Evolutionary conservation across 192 early-diverging fungal species (phyloP), one percentile per base, ranked within the genome.

Genomic region (Coemansia sp.): DNA sequence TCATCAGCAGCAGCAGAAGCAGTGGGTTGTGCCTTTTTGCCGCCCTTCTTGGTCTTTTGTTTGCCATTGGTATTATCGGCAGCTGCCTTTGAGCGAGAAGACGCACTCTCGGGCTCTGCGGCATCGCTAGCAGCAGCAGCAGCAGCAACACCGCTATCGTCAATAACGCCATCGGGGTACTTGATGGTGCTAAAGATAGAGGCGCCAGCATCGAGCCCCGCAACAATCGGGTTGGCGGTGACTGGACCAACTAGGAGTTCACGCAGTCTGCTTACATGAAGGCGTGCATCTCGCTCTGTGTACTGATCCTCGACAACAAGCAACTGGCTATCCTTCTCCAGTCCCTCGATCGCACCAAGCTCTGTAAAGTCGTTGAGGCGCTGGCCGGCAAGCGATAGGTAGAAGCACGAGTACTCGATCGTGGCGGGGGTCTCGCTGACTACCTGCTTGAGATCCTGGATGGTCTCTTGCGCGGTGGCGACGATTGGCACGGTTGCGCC

Each of bases 381-480:
- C 62, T 75, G 66, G 33, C 89, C 92, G 23, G 93, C 83, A 63
- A 85, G 89, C 7, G 85, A 63, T 17, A 99, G 79, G 64, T 89
- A 92, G 71, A 97, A 97, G 82, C 95, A 96, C 35, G 96, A 95
- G 79, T 93, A 89, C 49, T 90, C 89, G 56, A 92, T 87, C 2
- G 90, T 88, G 56, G 92, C 89, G 15, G 92, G 88, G 3, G 88
- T 89, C 70, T 99, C 96, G 57, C 89, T 89, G 52, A 99, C 83
- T 19, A 85, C 89, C 63, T 93, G 90, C 60, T 90, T 91, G 62
- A 99, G 85, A 63, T 96, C 94, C 61, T 91, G 89, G 49, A 99
- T 84, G 5, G 90, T 83, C 68, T 92, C 91, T 50, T 84, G 83
- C 55, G 90, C 78, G 32, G 86, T 89, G 6, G 87, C 89, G 8